phyloP scores from a whole-genome alignment of 345 rosid genomes.

The Arabis alpina region DNA sequence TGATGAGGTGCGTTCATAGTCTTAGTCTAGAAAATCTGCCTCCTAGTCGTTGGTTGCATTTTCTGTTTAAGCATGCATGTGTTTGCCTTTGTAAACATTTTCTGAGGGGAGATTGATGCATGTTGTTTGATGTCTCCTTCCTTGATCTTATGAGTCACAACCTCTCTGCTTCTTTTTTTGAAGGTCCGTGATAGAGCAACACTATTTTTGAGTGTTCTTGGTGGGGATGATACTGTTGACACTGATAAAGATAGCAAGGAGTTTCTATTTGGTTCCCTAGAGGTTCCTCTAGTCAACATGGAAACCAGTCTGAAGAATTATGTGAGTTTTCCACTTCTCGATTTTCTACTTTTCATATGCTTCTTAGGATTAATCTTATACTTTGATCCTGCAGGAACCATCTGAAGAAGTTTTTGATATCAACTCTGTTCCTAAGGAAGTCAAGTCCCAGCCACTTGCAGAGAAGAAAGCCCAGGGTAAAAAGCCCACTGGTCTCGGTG shows the following conservation, averaged over 20 bases:
- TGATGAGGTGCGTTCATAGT: constrained; percentile 77
- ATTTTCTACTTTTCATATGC: constrained; percentile 25
- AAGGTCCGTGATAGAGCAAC: constrained; percentile 99
- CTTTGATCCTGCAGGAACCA: constrained; percentile 63
- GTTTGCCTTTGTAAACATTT: constrained; percentile 6
- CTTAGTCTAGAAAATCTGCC: constrained; percentile 17
- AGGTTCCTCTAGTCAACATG: constrained; percentile 80
- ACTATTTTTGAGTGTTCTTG: constrained; percentile 80
- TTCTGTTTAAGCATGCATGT: constrained; percentile 9
- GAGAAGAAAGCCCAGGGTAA: constrained; percentile 95
- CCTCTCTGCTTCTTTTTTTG: constrained; percentile 14
- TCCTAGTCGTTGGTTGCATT: constrained; percentile 7
- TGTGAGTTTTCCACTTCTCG: constrained; percentile 56
- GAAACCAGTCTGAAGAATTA: constrained; percentile 91
- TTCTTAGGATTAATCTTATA: constrained; percentile 33
- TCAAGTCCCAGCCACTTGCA: constrained; percentile 81
- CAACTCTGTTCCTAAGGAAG: constrained; percentile 82
- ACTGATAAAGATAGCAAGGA: constrained; percentile 63
- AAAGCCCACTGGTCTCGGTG: constrained; percentile 87
- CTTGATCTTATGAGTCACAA: constrained; percentile 1
- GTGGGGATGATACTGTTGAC: constrained; percentile 67
- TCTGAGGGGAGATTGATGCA: constrained; percentile 19
- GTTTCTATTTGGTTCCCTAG: constrained; percentile 84
- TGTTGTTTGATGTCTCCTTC: constrained; percentile 13
- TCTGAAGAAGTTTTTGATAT: constrained; percentile 85